Evolutionary conservation across 306 rosid species (phyloP).

Genomic region (Acmispon strigosus): DNA sequence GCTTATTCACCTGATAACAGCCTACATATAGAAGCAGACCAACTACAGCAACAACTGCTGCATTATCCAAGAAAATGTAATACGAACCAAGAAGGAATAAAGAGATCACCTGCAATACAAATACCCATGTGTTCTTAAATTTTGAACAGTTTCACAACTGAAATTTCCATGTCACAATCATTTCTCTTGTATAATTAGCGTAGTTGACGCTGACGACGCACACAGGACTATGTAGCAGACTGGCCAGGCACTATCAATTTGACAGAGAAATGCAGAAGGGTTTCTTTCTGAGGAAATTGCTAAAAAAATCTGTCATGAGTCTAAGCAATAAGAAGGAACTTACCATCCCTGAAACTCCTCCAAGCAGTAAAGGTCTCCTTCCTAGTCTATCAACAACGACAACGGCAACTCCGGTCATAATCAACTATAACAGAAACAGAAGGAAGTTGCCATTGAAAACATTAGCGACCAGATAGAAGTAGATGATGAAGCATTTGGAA

Average conservation of each 20-base stretch:
- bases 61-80: constrained; percentile 63
- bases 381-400: constrained; percentile 77
- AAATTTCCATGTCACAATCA: neutral
- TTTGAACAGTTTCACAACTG: neutral
- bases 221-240: neutral
- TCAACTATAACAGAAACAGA: constrained; percentile 46
- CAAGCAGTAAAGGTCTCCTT: constrained; percentile 90
- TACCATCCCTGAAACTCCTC: constrained; percentile 94
- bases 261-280: constrained; percentile 9
- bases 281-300: neutral
- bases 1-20: constrained; percentile 73
- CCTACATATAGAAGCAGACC: constrained; percentile 86
- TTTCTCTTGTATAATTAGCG: neutral
- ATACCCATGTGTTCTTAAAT: neutral
- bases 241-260: neutral
- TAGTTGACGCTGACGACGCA: neutral
- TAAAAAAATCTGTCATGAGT: constrained; percentile 3
- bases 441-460: neutral
- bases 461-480: neutral
- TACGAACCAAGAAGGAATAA: constrained; percentile 85
- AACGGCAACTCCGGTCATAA: constrained; percentile 92
- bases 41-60: constrained; percentile 60
- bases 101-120: constrained; percentile 65
- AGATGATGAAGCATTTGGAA: neutral
- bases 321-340: constrained; percentile 23